Percentiles rank a stretch among this genome's conserved stretches.
Evolutionary conservation across 768 basidiomycete genomes (phyloP).

Genomic region (Tulasnella sp.): DNA sequence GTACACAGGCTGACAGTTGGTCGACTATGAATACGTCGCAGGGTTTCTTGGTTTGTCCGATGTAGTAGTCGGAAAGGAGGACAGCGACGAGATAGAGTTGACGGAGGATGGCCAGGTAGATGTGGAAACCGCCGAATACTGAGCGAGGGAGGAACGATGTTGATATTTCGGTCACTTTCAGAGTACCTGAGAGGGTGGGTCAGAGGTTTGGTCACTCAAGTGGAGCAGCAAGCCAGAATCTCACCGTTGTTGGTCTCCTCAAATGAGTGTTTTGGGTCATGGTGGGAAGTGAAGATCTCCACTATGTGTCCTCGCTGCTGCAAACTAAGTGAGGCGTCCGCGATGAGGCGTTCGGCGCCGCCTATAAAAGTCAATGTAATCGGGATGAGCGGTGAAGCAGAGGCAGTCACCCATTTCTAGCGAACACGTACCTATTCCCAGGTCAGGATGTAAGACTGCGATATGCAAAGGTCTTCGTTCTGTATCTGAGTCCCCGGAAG

Average conservation of each 20-base stretch:
- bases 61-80: slow-evolving; percentile 34
- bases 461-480: slow-evolving; percentile 28
- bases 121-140: slow-evolving; percentile 69
- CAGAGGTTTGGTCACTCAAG: neutral
- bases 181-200: slow-evolving; percentile 44
- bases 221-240: slow-evolving; percentile 19
- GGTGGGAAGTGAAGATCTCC: slow-evolving; percentile 86
- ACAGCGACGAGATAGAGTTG: slow-evolving; percentile 71
- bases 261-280: slow-evolving; percentile 79
- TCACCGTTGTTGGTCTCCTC: slow-evolving; percentile 86
- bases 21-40: slow-evolving; percentile 91
- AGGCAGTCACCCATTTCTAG: neutral
- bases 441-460: slow-evolving; percentile 88
- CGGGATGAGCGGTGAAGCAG: neutral
- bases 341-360: slow-evolving; percentile 89
- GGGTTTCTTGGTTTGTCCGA: slow-evolving; percentile 26
- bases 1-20: slow-evolving; percentile 87
- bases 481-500: too few relatives aligned
- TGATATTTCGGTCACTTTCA: slow-evolving; percentile 58
- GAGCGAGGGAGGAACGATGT: slow-evolving; percentile 68
- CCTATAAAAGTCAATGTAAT: slow-evolving; percentile 39
- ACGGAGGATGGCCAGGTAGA: slow-evolving; percentile 76
- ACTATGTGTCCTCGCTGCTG: slow-evolving; percentile 76
- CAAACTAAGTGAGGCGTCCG: slow-evolving; percentile 86
- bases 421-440: slow-evolving; percentile 65